Conservation (phyloP, 352 stramenopile genomes). For the Thalassiosira hispida region DNA sequence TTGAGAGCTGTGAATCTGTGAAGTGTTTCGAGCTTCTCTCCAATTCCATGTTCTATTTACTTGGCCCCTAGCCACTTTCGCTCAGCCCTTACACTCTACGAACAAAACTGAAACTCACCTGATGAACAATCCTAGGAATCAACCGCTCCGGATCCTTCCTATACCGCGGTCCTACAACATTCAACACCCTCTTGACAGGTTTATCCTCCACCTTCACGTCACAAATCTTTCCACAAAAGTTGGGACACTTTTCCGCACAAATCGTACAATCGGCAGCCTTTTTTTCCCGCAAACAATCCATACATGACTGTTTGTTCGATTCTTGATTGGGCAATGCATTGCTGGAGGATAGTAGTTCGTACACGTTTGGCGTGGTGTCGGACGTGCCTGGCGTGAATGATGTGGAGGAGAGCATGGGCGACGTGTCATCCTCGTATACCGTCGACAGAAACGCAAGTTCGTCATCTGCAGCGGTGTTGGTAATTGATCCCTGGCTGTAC, state of each 20-base stretch:
- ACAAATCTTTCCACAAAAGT: constrained; percentile 60
- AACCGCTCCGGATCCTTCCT: constrained; percentile 49
- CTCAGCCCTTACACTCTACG: no score
- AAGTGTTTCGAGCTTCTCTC: no score
- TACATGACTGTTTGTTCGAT: constrained; percentile 63
- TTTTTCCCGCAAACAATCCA: constrained; percentile 72
- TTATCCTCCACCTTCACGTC: constrained; percentile 37
- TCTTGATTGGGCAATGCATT: constrained; percentile 63
- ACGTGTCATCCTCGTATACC: constrained; percentile 41
- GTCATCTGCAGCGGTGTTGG: background rate
- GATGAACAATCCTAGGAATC: constrained; percentile 68
- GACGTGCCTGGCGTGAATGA: constrained; percentile 39
- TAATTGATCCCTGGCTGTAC: constrained; percentile 12
- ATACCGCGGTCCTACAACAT: constrained; percentile 33
- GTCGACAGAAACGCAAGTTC: constrained; percentile 76
- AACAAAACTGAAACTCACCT: constrained; percentile 11
- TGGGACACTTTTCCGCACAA: constrained; percentile 41
- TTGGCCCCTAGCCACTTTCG: no score
- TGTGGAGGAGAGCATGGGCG: background rate
- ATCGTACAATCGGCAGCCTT: constrained; percentile 63
- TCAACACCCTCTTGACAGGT: constrained; percentile 38
- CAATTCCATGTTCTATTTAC: no score
- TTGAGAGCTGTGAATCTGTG: no score
- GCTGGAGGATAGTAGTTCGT: constrained; percentile 25
- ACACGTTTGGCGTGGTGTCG: constrained; percentile 51